A percentile compares a stretch with the other conserved stretches of the same genome.
phyloP scores from a whole-genome alignment of 805 yeast genomes.

The Saturnispora zaruensis region DNA sequence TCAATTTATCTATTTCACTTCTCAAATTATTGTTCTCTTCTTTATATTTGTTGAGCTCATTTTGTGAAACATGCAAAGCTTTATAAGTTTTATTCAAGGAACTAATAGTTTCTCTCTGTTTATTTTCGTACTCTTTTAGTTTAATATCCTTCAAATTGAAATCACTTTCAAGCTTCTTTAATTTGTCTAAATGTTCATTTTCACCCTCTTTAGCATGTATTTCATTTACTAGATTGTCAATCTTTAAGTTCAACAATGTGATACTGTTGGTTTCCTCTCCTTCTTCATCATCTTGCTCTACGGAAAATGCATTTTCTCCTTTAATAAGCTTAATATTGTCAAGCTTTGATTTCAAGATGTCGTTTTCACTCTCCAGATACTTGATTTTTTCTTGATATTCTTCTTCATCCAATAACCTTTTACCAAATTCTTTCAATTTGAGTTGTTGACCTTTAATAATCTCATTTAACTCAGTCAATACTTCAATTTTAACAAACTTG shows the following conservation, averaged over 20 bases:
- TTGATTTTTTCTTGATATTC: conserved; percentile 37
- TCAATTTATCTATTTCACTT: conserved; percentile 63
- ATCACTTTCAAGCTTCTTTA: conserved; percentile 26
- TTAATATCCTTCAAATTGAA: conserved; percentile 21
- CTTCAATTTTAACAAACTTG: conserved; percentile 2
- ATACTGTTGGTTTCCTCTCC: conserved; percentile 18
- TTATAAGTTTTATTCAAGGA: conserved; percentile 66
- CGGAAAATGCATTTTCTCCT: neutral
- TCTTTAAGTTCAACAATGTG: neutral
- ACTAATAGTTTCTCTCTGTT: conserved; percentile 62
- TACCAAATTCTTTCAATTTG: conserved; percentile 34
- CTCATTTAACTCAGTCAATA: conserved; percentile 35
- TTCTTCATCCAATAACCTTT: conserved; percentile 37
- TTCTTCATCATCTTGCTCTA: neutral
- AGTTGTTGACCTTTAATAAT: conserved; percentile 46
- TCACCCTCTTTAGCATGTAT: neutral
- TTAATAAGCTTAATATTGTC: neutral
- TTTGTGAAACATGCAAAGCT: conserved; percentile 67
- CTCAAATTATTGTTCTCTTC: conserved; percentile 45
- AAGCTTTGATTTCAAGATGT: conserved; percentile 35
- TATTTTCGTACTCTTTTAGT: conserved; percentile 42
- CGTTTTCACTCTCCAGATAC: conserved; percentile 40
- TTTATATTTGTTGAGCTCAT: conserved; percentile 56
- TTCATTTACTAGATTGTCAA: neutral
- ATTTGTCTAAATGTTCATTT: neutral